phyloP scores from a whole-genome alignment of 2,329 filamentous ascomycete genomes.

The Eutypa lata region DNA sequence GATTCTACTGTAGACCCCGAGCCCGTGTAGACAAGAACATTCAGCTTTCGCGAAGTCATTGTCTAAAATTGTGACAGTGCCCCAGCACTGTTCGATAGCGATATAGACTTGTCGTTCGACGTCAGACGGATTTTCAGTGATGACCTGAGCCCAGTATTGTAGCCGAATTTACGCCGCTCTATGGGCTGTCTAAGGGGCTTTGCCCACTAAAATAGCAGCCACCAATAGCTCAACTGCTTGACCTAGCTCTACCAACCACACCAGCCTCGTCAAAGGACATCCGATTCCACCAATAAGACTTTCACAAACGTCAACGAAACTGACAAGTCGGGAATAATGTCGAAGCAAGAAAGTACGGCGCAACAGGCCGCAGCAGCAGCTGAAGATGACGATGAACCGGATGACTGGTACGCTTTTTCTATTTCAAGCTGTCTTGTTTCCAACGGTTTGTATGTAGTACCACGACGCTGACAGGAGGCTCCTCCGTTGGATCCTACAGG shows the following conservation, averaged over 20 bases:
- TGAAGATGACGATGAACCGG: slow-evolving; percentile 78
- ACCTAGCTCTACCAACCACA: neutral
- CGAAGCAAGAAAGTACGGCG: slow-evolving; percentile 50
- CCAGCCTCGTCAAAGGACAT: neutral
- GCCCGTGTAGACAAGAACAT: slow-evolving; percentile 93
- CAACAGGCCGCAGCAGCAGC: slow-evolving; percentile 37
- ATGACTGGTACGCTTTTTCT: slow-evolving; percentile 73
- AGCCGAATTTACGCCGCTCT: neutral
- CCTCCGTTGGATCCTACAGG: slow-evolving; percentile 49
- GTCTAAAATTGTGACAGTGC: neutral
- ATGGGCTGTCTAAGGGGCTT: neutral
- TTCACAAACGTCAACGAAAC: neutral
- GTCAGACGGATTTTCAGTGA: neutral
- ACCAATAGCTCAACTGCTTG: slow-evolving; percentile 3
- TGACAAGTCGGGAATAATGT: slow-evolving; percentile 40
- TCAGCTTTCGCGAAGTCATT: slow-evolving; percentile 72
- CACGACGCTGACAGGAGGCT: slow-evolving; percentile 6
- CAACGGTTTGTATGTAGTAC: neutral
- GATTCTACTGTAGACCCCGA: slow-evolving; percentile 84
- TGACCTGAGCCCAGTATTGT: neutral
- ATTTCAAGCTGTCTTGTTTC: neutral
- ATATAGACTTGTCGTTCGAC: neutral
- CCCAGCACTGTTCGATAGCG: slow-evolving; percentile 6
- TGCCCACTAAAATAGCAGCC: neutral
- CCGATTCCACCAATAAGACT: neutral